Percentiles rank a stretch among this genome's conserved stretches.
These are phyloP conservation scores for Colletotrichum sp. DNA, from an alignment of 2,329 filamentous ascomycete genomes.

Conservation along the genomic window DNA sequence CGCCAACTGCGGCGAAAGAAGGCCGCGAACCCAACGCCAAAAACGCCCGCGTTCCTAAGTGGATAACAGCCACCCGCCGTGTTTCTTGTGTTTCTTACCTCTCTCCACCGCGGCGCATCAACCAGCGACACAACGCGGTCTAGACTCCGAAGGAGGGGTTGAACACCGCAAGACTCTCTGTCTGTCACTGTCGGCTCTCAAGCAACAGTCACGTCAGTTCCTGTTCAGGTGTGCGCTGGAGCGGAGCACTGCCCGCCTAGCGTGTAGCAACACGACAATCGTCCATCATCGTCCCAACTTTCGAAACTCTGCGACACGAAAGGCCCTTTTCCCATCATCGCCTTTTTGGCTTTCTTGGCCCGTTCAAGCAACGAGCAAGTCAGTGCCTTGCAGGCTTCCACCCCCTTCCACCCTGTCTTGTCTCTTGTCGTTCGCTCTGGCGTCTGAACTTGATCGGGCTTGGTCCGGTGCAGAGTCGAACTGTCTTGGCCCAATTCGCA, in stretches of 20 bases:
- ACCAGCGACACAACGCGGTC: neutral
- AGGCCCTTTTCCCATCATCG: neutral
- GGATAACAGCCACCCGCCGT: neutral
- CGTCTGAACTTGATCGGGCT: neutral
- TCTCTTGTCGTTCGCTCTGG: neutral
- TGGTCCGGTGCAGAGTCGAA: neutral
- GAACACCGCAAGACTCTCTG: neutral
- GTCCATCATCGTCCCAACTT: slow-evolving; percentile 8
- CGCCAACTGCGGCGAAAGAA: neutral
- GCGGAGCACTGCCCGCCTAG: neutral
- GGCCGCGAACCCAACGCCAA: neutral
- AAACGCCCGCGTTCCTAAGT: neutral
- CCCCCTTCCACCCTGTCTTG: neutral
- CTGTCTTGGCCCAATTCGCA: neutral
- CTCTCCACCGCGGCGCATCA: slow-evolving; percentile 1
- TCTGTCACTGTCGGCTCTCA: neutral
- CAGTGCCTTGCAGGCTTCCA: neutral
- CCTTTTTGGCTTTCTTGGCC: neutral
- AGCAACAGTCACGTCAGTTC: neutral
- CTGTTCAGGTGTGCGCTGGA: neutral
- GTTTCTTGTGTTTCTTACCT: neutral
- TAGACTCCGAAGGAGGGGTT: neutral
- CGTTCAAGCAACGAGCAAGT: neutral
- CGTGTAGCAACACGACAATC: neutral
- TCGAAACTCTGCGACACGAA: slow-evolving; percentile 12